Conservation (phyloP, 208 protist genomes). For the Leishmania arabica region DNA sequence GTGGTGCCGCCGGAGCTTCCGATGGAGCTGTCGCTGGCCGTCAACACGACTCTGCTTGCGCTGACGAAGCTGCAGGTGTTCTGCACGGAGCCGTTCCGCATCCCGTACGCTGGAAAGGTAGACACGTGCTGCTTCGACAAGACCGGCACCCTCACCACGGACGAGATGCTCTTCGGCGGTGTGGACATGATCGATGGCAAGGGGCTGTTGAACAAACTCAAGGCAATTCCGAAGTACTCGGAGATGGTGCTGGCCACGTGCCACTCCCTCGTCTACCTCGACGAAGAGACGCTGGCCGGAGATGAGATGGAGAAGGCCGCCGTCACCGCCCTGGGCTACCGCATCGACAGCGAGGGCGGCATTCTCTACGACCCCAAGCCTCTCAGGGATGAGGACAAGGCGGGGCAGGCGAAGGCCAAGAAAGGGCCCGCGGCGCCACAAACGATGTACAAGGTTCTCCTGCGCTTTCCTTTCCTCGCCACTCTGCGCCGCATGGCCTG, state of each 20-base stretch:
- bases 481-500: constrained; percentile 96
- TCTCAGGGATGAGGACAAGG: constrained; percentile 21
- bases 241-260: constrained; percentile 90
- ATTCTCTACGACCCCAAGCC: constrained; percentile 68
- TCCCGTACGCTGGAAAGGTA: constrained; percentile 99
- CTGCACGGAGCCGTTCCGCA: constrained; percentile 99
- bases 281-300: constrained; percentile 90
- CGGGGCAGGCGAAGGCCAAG: constrained; percentile 12
- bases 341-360: constrained; percentile 65
- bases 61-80: constrained; percentile 93
- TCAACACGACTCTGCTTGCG: constrained; percentile 97
- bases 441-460: constrained; percentile 74
- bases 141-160: constrained; percentile 98
- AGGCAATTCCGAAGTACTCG: constrained; percentile 63
- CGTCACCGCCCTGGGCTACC: constrained; percentile 90
- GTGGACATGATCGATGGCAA: constrained; percentile 92
- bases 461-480: constrained; percentile 95
- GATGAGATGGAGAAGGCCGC: constrained; percentile 97
- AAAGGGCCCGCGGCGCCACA: constrained; percentile 17
- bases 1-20: constrained; percentile 99
- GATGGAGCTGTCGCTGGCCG: constrained; percentile 98
- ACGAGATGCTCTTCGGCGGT: constrained; percentile 94
- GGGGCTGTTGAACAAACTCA: constrained; percentile 77
- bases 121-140: constrained; percentile 99
- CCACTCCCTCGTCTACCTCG: constrained; percentile 89